These are phyloP conservation scores for Chytridiales sp. DNA, from an alignment of 371 early-diverging fungal species.

Conservation along the genomic window DNA sequence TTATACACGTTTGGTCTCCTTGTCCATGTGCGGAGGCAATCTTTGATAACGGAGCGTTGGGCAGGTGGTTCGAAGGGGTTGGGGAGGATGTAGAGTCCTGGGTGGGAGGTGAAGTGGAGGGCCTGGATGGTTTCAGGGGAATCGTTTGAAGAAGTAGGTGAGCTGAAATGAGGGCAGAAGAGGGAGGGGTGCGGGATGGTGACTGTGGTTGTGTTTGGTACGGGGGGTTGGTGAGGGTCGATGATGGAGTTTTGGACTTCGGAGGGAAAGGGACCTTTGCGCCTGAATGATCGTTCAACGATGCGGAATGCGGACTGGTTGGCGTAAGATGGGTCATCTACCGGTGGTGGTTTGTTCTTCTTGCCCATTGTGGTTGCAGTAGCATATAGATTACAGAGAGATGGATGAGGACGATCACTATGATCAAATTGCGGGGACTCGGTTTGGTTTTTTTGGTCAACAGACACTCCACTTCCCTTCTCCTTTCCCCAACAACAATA, in stretches of 20 bases:
- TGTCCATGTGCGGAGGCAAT: slow-evolving; percentile 66
- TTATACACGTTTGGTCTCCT: slow-evolving; percentile 76
- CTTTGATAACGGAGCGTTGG: slow-evolving; percentile 63
- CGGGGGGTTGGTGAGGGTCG: slow-evolving; percentile 12
- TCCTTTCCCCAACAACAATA: too few relatives aligned
- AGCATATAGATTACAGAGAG: too few relatives aligned
- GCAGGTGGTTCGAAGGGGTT: slow-evolving; percentile 62
- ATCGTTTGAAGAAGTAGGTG: slow-evolving; percentile 21
- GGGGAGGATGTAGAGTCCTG: slow-evolving; percentile 75
- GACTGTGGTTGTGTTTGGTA: neutral
- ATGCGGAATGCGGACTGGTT: slow-evolving; percentile 77
- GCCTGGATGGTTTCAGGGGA: slow-evolving; percentile 23
- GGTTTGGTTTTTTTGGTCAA: too few relatives aligned
- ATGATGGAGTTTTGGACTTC: slow-evolving; percentile 16
- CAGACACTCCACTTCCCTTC: too few relatives aligned
- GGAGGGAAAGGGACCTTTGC: slow-evolving; percentile 47
- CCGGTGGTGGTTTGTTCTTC: neutral
- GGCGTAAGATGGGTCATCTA: slow-evolving; percentile 15
- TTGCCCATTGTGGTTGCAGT: too few relatives aligned
- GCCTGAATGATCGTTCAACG: slow-evolving; percentile 70
- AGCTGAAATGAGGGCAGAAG: slow-evolving; percentile 2
- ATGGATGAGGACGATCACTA: too few relatives aligned
- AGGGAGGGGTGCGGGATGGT: slow-evolving; percentile 7
- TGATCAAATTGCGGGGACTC: too few relatives aligned
- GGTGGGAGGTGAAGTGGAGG: slow-evolving; percentile 24